phyloP scores from a whole-genome alignment of 1,284 basidiomycete genomes.

The Apiotrichum mycotoxinovorans region DNA sequence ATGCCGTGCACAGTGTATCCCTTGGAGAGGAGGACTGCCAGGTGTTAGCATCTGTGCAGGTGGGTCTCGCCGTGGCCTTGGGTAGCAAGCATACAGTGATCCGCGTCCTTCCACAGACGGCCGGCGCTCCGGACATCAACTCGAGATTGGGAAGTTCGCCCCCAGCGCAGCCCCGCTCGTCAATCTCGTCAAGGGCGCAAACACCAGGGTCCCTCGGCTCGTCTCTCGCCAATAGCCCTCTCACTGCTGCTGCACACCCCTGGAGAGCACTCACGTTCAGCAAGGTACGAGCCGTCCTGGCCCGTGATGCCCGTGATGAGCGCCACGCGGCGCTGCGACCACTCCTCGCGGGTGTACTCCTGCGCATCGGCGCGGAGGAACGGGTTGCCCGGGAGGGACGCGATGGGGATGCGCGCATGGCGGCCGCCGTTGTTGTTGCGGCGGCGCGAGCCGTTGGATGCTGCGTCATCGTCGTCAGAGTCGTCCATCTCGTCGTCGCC shows the following conservation, averaged over 20 bases:
- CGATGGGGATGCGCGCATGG: not conserved
- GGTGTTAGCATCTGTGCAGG: too few species aligned
- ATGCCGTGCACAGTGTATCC: constrained; percentile 90
- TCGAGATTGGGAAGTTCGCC: too few species aligned
- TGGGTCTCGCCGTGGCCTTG: too few species aligned
- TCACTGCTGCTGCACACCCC: too few species aligned
- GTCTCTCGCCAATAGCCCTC: too few species aligned
- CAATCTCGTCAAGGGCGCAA: not conserved
- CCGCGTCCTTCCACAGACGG: too few species aligned
- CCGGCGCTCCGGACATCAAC: too few species aligned
- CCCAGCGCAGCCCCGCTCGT: not conserved
- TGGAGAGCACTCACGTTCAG: constrained; percentile 11
- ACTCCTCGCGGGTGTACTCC: constrained; percentile 59
- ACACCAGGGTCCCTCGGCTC: too few species aligned
- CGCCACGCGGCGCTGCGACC: constrained; percentile 79
- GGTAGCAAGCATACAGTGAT: too few species aligned
- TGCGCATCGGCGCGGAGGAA: constrained; percentile 6
- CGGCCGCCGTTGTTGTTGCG: not conserved
- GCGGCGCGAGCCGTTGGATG: not conserved
- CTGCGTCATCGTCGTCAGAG: not conserved
- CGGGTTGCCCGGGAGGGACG: not conserved
- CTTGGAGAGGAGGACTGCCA: constrained; percentile 72
- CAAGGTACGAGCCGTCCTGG: constrained; percentile 51
- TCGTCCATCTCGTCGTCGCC: constrained; percentile 5
- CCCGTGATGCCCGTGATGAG: constrained; percentile 84